Base-by-base conservation (phyloP, 208 protist genomes). In the Crithidia thermophila region DNA sequence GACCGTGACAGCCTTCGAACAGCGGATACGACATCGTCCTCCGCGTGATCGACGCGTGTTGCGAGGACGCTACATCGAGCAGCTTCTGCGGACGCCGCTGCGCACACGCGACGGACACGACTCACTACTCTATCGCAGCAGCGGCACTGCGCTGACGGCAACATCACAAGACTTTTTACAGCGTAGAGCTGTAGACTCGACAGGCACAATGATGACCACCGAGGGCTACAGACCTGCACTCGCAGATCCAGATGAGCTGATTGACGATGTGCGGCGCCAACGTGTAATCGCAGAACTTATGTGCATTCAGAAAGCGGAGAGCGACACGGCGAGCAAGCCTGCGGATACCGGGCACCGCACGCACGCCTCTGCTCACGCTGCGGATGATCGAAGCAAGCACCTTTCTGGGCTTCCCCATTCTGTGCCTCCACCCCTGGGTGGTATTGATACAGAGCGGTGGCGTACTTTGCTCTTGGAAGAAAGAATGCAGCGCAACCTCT, bases 181-280 rank as follows among this genome's bases (percentile, higher is more conserved):
- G n/a, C n/a, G n/a, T n/a, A n/a, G n/a, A n/a, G n/a, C n/a, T n/a
- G n/a, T n/a, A n/a, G n/a, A n/a, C n/a, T n/a, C n/a, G n/a, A n/a
- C n/a, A n/a, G n/a, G n/a, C n/a, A n/a, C n/a, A n/a, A n/a, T n/a
- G n/a, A n/a, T n/a, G n/a, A n/a, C n/a, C n/a, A n/a, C n/a, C n/a
- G n/a, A n/a, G n/a, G n/a, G n/a, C n/a, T n/a, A n/a, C n/a, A 21
- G 10, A 14, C 14, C 40, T 10, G 1, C 50, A 28, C 25, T 20
- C 3, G 60, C 10, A 13, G 60, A 66, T n/a, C 9, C 60, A 7
- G 36, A 43, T 36, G 9, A 16, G 3, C 61, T 67, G 5, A 25
- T 56, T 4, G 50, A 57, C 21, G 61, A 67, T 21, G 13, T 67
- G 49, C 61, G 61, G 11, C 61, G 61, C 28, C 61, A 67, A 28